Evolutionary conservation across 768 basidiomycete genomes (phyloP), one percentile per base, ranked within the genome.

Genomic region (Xanthoconium stramineum): DNA sequence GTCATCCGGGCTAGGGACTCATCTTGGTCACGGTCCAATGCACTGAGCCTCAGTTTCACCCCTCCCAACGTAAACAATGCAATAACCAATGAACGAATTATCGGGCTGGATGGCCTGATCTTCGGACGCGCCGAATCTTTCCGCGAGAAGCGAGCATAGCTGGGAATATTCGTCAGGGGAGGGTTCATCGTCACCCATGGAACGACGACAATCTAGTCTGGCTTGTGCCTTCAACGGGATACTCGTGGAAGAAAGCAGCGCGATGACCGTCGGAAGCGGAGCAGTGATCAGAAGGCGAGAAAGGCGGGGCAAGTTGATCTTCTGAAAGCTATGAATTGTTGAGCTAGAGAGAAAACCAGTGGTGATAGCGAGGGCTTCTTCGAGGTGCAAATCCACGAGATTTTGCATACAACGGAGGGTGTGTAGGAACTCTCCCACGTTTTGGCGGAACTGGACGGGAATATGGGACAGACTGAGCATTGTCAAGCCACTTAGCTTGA

Each of bases 341-440:
- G 6, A 2, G n/a, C 24, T 45, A 11, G 49, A 37, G 30, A 42
- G 17, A 42, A 30, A n/a, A 9, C 14, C 13, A 7, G 19, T 7
- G 6, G 47, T 30, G 13, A 45, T 61, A 7, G 72, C 69, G 9
- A 77, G 61, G 11, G 65, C 64, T 42, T 67, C 52, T n/a, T 71
- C 63, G 14, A 79, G 63, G 50, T 69, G 61, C 3, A 78, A 67
- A 15, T 60, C 55, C 49, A 66, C 66, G 3, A 78, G 64, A 38
- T 55, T n/a, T 7, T 72, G 73, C 72, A 75, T 75, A 40, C 65
- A 57, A 20, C 61, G 49, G 6, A 79, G 67, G 6, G 66, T 64
- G n/a, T 65, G 53, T 8, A 74, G 45, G 17, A 80, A 58, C 39
- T 74, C 69, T 7, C 51, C 49, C 28, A 65, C 62, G 13, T 67